phyloP scores from a whole-genome alignment of 108 stramenopile genomes.

The Bacterosira constricta region DNA sequence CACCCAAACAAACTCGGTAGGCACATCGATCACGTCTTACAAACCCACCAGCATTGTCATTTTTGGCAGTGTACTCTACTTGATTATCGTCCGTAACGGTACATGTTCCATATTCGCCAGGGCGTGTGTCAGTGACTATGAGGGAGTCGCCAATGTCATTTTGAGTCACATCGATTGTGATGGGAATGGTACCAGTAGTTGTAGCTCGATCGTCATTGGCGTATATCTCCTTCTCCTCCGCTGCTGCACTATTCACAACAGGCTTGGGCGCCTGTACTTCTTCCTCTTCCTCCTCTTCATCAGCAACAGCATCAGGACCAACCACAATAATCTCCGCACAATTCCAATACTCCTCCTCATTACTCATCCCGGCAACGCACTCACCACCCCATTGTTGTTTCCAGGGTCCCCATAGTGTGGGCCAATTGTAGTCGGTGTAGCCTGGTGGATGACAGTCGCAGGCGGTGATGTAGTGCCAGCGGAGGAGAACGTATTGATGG shows the following conservation, averaged over 20 bases:
- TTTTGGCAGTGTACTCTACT: slow-evolving; percentile 18
- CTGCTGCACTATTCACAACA: not conserved
- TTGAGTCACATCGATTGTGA: slow-evolving; percentile 13
- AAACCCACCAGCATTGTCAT: slow-evolving; percentile 17
- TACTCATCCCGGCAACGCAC: slow-evolving; percentile 2
- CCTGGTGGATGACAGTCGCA: slow-evolving; percentile 28
- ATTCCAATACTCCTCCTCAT: slow-evolving; percentile 33
- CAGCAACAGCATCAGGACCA: slow-evolving; percentile 27
- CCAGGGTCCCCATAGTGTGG: slow-evolving; percentile 34
- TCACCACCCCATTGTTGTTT: slow-evolving; percentile 8
- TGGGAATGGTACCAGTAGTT: not conserved
- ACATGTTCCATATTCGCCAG: slow-evolving; percentile 12
- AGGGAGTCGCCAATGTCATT: slow-evolving; percentile 16
- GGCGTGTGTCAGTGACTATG: slow-evolving; percentile 4
- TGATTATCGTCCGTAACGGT: slow-evolving; percentile 12
- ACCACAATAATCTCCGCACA: slow-evolving; percentile 42
- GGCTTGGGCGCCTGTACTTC: not conserved
- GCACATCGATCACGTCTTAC: slow-evolving; percentile 22
- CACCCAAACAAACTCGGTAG: slow-evolving; percentile 12
- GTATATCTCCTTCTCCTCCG: not conserved
- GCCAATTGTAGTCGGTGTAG: slow-evolving; percentile 36
- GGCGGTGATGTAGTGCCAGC: slow-evolving; percentile 42
- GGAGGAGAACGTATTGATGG: slow-evolving; percentile 29
- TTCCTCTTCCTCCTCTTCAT: slow-evolving; percentile 31
- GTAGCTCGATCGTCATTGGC: not conserved